phyloP scores from a whole-genome alignment of 352 stramenopile genomes.

The Phytophthora sp. region DNA sequence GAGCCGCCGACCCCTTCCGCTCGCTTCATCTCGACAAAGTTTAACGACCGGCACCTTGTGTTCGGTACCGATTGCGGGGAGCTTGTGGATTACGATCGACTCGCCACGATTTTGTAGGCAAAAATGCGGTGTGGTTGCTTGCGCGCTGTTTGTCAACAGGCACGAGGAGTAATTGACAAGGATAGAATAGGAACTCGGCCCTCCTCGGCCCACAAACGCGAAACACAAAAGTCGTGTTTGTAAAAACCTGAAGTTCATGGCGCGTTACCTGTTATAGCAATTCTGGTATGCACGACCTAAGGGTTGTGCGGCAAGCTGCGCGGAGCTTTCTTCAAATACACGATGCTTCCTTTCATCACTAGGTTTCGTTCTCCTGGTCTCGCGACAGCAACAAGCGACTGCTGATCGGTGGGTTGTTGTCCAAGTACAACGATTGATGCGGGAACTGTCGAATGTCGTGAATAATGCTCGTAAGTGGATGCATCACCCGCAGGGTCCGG shows the following conservation, averaged over 20 bases:
- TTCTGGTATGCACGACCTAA: not conserved
- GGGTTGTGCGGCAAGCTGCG: conserved; percentile 7
- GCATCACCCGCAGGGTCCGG: conserved; percentile 27
- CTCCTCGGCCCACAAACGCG: conserved; percentile 12
- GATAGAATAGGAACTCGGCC: conserved; percentile 44
- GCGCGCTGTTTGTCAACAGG: conserved; percentile 21
- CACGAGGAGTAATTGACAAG: conserved; percentile 34
- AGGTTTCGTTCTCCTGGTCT: conserved; percentile 51
- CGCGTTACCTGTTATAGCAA: conserved; percentile 4
- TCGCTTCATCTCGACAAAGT: conserved; percentile 73
- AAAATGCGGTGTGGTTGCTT: not conserved
- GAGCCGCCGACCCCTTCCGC: conserved; percentile 50
- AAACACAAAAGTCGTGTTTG: conserved; percentile 25
- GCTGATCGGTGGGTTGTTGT: not conserved
- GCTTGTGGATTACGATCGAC: conserved; percentile 81
- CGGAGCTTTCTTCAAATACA: conserved; percentile 65
- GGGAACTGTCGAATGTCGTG: conserved; percentile 18
- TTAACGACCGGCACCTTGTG: conserved; percentile 77
- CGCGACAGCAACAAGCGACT: conserved; percentile 43
- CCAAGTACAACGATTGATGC: conserved; percentile 1
- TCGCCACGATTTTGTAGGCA: conserved; percentile 59
- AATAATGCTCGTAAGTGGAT: conserved; percentile 58
- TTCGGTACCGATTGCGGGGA: conserved; percentile 78
- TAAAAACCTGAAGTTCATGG: conserved; percentile 13
- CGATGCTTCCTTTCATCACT: conserved; percentile 54